A percentile compares a stretch with the other conserved stretches of the same genome.
Conservation (phyloP, 2,329 filamentous ascomycete genomes). For the Microcera coccophila region DNA sequence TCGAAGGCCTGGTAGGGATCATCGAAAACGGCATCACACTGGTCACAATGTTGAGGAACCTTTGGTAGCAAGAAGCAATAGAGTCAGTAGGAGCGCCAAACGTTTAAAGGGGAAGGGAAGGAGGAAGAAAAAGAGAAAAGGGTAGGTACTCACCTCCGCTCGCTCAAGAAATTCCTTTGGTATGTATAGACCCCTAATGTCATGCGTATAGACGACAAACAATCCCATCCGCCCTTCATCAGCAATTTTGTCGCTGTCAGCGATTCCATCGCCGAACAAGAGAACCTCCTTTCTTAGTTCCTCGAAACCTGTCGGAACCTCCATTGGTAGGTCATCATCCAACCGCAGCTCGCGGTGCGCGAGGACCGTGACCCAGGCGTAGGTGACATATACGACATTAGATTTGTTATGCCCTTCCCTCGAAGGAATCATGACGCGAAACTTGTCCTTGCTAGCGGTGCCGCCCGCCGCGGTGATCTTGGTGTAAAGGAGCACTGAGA, state of each 20-base stretch:
- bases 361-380: constrained; percentile 5
- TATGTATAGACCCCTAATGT: background rate
- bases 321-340: constrained; percentile 2
- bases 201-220: background rate
- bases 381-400: constrained; percentile 6
- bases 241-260: background rate
- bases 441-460: constrained; percentile 4
- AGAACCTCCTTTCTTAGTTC: background rate
- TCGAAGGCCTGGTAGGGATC: too few relatives aligned
- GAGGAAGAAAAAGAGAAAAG: too few relatives aligned
- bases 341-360: constrained; percentile 2
- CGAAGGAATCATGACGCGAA: constrained; percentile 6
- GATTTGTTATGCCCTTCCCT: background rate
- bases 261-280: background rate
- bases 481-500: constrained; percentile 5
- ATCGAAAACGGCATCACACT: too few relatives aligned
- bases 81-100: too few relatives aligned
- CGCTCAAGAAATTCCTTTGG: background rate
- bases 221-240: background rate
- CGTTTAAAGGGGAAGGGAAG: too few relatives aligned
- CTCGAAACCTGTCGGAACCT: background rate
- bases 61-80: too few relatives aligned
- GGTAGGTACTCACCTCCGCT: background rate
- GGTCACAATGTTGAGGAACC: too few relatives aligned
- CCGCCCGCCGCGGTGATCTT: constrained; percentile 4